Percentiles rank a stretch among this genome's conserved stretches.
phyloP scores from a whole-genome alignment of 257 asterid species.

The Solanum neorickii region DNA sequence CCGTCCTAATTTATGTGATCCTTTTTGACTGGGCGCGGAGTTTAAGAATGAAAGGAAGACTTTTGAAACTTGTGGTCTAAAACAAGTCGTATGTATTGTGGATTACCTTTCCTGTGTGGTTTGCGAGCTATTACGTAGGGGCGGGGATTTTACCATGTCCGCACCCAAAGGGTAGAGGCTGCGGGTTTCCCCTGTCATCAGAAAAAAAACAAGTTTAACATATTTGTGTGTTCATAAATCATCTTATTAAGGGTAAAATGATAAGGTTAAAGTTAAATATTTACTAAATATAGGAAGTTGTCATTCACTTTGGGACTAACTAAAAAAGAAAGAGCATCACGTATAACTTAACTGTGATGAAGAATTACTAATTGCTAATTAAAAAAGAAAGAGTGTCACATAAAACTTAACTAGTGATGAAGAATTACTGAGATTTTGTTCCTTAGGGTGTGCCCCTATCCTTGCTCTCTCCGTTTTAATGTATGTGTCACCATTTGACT shows the following conservation, averaged over 20 bases:
- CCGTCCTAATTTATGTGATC: neutral
- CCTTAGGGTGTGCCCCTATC: too few relatives aligned
- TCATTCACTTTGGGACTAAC: neutral
- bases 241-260: neutral
- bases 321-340: neutral
- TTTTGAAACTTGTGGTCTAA: neutral
- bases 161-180: too few relatives aligned
- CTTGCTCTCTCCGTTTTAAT: neutral
- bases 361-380: too few relatives aligned
- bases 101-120: too few relatives aligned
- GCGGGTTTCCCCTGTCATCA: too few relatives aligned
- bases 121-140: too few relatives aligned
- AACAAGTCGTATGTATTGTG: neutral
- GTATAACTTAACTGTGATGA: neutral
- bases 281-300: neutral
- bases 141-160: rapidly evolving
- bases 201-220: too few relatives aligned
- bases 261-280: neutral
- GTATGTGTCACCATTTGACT: neutral
- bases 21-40: neutral
- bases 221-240: neutral
- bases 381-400: neutral
- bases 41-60: neutral
- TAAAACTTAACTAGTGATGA: neutral
- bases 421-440: neutral